These are phyloP conservation scores for Pisolithus tinctorius DNA, from an alignment of 768 basidiomycete genomes.

Conservation along the genomic window DNA sequence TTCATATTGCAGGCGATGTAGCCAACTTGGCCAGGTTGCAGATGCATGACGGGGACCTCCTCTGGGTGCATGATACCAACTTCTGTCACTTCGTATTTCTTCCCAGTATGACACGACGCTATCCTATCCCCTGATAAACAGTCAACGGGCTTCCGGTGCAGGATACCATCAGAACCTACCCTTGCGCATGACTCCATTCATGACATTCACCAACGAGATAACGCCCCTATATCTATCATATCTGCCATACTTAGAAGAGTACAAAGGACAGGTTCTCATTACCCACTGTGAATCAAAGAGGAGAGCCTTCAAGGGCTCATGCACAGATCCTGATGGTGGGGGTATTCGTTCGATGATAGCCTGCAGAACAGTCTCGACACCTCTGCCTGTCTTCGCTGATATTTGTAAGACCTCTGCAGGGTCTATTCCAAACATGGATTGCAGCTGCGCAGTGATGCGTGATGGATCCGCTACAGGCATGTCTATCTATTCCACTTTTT, in stretches of 20 bases:
- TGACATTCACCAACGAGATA: conserved; percentile 81
- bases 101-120: conserved; percentile 73
- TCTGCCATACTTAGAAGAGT: conserved; percentile 32
- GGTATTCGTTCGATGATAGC: conserved; percentile 84
- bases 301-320: conserved; percentile 69
- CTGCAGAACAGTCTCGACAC: conserved; percentile 68
- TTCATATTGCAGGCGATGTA: conserved; percentile 97
- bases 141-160: not conserved
- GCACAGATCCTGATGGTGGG: conserved; percentile 53
- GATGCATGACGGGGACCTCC: conserved; percentile 62
- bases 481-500: conserved; percentile 58
- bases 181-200: conserved; percentile 74
- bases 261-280: not conserved
- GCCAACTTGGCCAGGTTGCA: conserved; percentile 79
- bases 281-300: conserved; percentile 89
- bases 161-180: conserved; percentile 36
- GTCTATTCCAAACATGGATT: conserved; percentile 75
- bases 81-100: conserved; percentile 85
- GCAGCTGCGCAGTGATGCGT: conserved; percentile 73
- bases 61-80: conserved; percentile 88
- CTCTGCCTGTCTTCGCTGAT: conserved; percentile 89
- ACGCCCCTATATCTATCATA: conserved; percentile 96
- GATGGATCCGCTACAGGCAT: conserved; percentile 84
- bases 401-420: conserved; percentile 69
- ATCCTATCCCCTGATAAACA: conserved; percentile 75